Evolutionary conservation across 2,329 filamentous ascomycete species (phyloP).

Genomic region (Scedosporium dehoogii): DNA sequence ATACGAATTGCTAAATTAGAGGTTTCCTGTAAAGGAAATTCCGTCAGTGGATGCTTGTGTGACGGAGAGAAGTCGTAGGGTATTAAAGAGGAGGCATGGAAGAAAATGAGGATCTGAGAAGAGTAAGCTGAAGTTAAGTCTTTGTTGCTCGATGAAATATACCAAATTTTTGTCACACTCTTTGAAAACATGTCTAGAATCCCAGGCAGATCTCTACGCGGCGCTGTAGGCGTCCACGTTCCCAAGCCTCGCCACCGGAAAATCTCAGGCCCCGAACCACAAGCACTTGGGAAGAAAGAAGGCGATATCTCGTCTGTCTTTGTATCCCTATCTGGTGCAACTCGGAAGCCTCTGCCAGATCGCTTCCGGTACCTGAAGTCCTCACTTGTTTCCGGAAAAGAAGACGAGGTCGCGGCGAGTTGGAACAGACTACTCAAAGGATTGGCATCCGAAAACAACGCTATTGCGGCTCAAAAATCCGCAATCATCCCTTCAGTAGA

Average conservation of each 20-base stretch:
- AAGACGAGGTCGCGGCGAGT: conserved; percentile 33
- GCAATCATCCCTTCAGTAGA: conserved; percentile 42
- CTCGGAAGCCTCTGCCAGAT: conserved; percentile 37
- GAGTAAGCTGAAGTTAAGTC: no score
- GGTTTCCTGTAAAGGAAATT: no score
- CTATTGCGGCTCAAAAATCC: conserved; percentile 33
- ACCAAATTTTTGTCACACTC: no score
- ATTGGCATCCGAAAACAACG: conserved; percentile 36
- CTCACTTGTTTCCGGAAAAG: conserved; percentile 38
- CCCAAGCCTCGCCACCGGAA: not conserved
- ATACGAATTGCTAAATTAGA: no score
- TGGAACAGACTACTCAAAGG: conserved; percentile 38
- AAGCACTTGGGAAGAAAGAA: conserved; percentile 33
- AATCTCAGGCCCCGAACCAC: not conserved
- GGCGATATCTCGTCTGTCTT: conserved; percentile 56
- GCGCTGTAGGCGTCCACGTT: not conserved
- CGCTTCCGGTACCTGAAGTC: conserved; percentile 47
- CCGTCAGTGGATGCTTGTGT: no score
- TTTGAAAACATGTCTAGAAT: not conserved
- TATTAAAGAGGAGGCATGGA: no score
- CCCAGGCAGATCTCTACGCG: not conserved
- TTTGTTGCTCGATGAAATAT: no score
- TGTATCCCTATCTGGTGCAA: conserved; percentile 42
- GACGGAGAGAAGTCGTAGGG: no score
- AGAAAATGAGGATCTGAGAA: no score